Conservation (phyloP, 2,329 filamentous ascomycete species). For the Beauveria sp. region DNA sequence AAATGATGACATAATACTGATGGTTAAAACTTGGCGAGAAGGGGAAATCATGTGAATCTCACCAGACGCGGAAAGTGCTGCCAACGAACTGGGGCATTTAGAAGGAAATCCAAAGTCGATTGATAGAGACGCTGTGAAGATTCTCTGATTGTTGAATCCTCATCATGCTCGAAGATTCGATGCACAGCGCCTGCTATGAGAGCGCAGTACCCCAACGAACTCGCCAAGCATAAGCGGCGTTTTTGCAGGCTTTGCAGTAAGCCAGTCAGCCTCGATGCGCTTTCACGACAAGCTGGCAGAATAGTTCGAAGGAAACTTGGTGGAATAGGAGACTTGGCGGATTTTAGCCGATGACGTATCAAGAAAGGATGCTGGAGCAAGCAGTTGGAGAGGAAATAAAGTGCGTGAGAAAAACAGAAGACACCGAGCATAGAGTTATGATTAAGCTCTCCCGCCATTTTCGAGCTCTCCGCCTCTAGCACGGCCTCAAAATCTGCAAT, state of each 20-base stretch:
- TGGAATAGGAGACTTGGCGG: not conserved
- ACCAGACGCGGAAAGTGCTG: not conserved
- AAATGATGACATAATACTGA: not conserved
- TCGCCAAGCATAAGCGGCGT: not conserved
- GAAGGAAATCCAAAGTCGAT: not conserved
- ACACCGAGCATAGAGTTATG: not conserved
- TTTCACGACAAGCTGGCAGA: not conserved
- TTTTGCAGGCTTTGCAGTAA: not conserved
- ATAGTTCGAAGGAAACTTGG: not conserved
- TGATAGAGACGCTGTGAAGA: not conserved
- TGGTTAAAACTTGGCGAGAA: not conserved
- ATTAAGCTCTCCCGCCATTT: not conserved
- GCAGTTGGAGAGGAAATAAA: not conserved
- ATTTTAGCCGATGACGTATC: not conserved
- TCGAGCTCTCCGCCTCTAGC: not conserved
- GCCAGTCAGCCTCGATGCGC: not conserved
- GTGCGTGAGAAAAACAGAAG: not conserved
- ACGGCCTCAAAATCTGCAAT: not conserved
- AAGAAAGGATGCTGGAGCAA: not conserved
- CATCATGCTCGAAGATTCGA: not conserved
- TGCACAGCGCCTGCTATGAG: not conserved
- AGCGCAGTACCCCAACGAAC: not conserved
- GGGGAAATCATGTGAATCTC: not conserved
- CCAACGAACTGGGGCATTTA: not conserved
- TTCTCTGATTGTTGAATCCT: not conserved